Evolutionary conservation across 192 early-diverging fungal genomes (phyloP), one percentile per base, ranked within the genome.

Genomic region (Lobulomyces angularis): DNA sequence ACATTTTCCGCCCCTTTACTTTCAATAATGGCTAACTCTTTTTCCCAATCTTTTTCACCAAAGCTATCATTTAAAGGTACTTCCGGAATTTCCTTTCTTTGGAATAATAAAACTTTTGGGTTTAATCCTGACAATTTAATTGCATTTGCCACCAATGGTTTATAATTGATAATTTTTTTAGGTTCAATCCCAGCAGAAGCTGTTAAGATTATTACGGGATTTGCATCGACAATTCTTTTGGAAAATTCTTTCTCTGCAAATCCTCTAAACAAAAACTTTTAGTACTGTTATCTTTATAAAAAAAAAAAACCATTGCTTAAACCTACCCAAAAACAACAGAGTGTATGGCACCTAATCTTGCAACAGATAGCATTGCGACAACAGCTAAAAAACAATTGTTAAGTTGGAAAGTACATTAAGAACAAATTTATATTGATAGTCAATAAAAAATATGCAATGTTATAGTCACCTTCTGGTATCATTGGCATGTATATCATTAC

Each of bases 401-500:
- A 8, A 7, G 5, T n/a, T 27, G 3, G 17, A 23, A 1, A 19
- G 8, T 37, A 53, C n/a, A n/a, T n/a, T 46, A 4, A 39, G 40
- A 48, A 53, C 53, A 19, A 41, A 16, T 32, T 32, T 12, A 32
- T 32, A 61, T 50, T 57, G 21, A 25, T 17, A 11, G 11, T 8
- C 33, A 23, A 1, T 29, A 45, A 2, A 16, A 2, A 17, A n/a
- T n/a, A n/a, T n/a, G n/a, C 48, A 19, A 6, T 14, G 24, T 37
- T 9, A 21, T 7, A 48, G 8, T 18, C 5, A 51, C 67, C 26
- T 53, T n/a, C n/a, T n/a, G n/a, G n/a, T n/a, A n/a, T n/a, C n/a
- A n/a, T n/a, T n/a, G n/a, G n/a, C 81, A 85, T 84, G 62, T 84
- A 89, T 17, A 92, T 65, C 27, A 89, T 45, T 3, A 87, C 85